Percentiles rank a stretch among this genome's conserved stretches.
These are phyloP conservation scores for Chalara sp. DNA, from an alignment of 2,329 filamentous ascomycete genomes.

Conservation along the genomic window DNA sequence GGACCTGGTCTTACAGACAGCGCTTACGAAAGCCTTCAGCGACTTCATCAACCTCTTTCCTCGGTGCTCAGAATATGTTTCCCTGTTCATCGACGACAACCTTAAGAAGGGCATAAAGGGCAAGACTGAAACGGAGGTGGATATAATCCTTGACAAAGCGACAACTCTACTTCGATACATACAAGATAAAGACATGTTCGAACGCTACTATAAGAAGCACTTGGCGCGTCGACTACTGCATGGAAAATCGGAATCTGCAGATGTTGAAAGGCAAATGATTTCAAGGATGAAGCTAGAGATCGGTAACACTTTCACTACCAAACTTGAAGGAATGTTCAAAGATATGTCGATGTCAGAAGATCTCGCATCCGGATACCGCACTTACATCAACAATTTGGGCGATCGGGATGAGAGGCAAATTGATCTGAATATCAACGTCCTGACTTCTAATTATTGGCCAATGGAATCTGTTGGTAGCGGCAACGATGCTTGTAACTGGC, in stretches of 20 bases:
- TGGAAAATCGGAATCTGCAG: slow-evolving; percentile 82
- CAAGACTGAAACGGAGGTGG: slow-evolving; percentile 84
- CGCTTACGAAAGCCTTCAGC: slow-evolving; percentile 78
- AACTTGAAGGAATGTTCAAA: slow-evolving; percentile 96
- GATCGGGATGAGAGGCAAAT: slow-evolving; percentile 53
- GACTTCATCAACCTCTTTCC: slow-evolving; percentile 91
- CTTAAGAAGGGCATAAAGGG: slow-evolving; percentile 90
- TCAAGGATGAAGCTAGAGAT: slow-evolving; percentile 95
- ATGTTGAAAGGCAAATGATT: slow-evolving; percentile 93
- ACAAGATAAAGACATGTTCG: slow-evolving; percentile 88
- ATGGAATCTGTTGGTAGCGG: slow-evolving; percentile 70
- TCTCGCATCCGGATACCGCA: slow-evolving; percentile 69
- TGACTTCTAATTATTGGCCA: slow-evolving; percentile 94
- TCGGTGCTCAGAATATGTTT: slow-evolving; percentile 85
- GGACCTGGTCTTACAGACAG: slow-evolving; percentile 73
- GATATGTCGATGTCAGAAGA: slow-evolving; percentile 88
- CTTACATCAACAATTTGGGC: slow-evolving; percentile 50
- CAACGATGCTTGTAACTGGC: slow-evolving; percentile 62
- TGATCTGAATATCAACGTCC: slow-evolving; percentile 76
- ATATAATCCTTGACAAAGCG: slow-evolving; percentile 78
- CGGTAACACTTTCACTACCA: slow-evolving; percentile 86
- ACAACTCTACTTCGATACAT: slow-evolving; percentile 84
- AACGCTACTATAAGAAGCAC: slow-evolving; percentile 97
- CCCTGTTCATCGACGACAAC: slow-evolving; percentile 93
- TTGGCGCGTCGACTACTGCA: slow-evolving; percentile 80